These are phyloP conservation scores for Solanum chmielewskii DNA, from an alignment of 257 asterid genomes.

Conservation along the genomic window DNA sequence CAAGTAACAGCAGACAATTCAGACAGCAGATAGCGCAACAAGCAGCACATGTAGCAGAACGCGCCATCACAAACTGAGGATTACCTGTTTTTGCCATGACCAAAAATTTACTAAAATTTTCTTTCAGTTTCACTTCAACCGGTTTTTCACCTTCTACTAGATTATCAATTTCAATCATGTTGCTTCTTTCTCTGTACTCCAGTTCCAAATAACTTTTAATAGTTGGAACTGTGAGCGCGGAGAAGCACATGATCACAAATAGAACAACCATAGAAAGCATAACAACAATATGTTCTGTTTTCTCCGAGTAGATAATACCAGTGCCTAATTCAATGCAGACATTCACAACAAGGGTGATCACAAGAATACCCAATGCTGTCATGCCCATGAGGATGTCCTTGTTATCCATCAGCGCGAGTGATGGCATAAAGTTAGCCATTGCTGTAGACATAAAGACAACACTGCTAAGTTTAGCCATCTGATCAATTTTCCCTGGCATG, in stretches of 20 bases:
- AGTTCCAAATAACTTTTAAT: background rate
- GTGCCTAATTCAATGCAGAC: background rate
- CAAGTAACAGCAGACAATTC: background rate
- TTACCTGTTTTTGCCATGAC: slow-evolving; percentile 7
- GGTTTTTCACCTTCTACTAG: background rate
- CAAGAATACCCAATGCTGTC: background rate
- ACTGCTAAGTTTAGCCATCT: slow-evolving; percentile 10
- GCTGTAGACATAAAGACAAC: slow-evolving; percentile 5
- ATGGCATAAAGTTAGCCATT: slow-evolving; percentile 5
- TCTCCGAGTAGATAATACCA: background rate
- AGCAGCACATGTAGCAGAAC: background rate
- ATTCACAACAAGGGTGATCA: background rate
- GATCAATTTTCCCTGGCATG: background rate
- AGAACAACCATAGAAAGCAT: slow-evolving; percentile 37
- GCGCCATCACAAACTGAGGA: slow-evolving; percentile 6
- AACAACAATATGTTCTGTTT: slow-evolving; percentile 32
- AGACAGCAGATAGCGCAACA: background rate
- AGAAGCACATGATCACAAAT: slow-evolving; percentile 30
- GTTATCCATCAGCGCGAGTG: background rate
- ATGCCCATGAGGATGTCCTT: background rate
- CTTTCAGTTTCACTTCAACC: background rate
- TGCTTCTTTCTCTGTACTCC: background rate
- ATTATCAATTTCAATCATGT: background rate
- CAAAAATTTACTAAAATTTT: background rate
- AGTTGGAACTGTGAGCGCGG: slow-evolving; percentile 15